Evolutionary conservation across 257 asterid species (phyloP).

Genomic region (Misopates orontium): DNA sequence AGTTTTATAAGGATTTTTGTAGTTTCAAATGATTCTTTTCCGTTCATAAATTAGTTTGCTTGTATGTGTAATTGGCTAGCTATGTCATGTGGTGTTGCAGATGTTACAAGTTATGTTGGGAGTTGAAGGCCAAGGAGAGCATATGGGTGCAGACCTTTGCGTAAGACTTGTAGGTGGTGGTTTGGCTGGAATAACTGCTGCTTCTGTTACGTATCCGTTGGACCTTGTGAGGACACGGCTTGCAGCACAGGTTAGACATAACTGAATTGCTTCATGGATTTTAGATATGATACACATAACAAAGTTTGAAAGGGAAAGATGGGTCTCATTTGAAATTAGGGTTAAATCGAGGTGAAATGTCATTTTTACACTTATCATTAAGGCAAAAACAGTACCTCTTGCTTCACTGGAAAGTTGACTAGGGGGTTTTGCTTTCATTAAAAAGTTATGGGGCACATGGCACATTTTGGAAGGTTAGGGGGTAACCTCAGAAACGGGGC

Average conservation of each 20-base stretch:
- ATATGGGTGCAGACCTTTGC: conserved; percentile 59
- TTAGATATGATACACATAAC: too few relatives aligned
- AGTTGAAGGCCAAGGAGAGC: conserved; percentile 58
- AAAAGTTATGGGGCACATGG: too few relatives aligned
- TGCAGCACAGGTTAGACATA: conserved; percentile 63
- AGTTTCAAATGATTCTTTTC: neutral
- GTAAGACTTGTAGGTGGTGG: conserved; percentile 83
- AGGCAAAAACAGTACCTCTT: too few relatives aligned
- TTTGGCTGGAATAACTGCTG: conserved; percentile 87
- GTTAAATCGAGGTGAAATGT: too few relatives aligned
- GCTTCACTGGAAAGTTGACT: too few relatives aligned
- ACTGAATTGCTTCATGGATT: neutral
- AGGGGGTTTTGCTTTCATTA: too few relatives aligned
- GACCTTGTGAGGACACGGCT: conserved; percentile 89
- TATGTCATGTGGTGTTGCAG: conserved; percentile 35
- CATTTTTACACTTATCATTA: too few relatives aligned
- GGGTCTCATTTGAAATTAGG: too few relatives aligned
- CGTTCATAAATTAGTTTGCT: conserved; percentile 1
- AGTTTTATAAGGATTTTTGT: conserved; percentile 40
- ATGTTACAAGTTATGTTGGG: conserved; percentile 51
- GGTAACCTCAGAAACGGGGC: too few relatives aligned
- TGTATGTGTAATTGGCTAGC: conserved; percentile 18
- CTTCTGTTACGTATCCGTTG: conserved; percentile 77
- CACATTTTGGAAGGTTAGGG: too few relatives aligned
- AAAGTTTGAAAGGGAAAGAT: too few relatives aligned